Percentiles rank a stretch among this genome's conserved stretches.
Conservation (phyloP, 257 asterid species). For the Craterostigma plantagineum region DNA sequence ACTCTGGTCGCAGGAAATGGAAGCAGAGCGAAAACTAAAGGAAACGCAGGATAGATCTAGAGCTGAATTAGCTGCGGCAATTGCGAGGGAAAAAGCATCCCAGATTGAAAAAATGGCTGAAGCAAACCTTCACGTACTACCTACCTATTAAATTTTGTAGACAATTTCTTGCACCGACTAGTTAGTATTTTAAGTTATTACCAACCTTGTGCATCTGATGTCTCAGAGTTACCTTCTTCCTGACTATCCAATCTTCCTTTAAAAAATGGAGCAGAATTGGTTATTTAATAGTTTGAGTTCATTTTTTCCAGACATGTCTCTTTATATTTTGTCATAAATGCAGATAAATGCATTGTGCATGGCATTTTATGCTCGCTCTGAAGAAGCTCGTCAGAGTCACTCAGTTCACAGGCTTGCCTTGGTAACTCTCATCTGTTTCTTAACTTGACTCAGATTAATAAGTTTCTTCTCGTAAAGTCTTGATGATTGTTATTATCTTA, state of each 20-base stretch:
- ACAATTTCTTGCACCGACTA: too few relatives aligned
- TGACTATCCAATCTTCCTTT: too few relatives aligned
- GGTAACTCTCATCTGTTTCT: slow-evolving; percentile 19
- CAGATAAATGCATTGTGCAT: slow-evolving; percentile 96
- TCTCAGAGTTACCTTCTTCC: too few relatives aligned
- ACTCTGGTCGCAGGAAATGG: slow-evolving; percentile 51
- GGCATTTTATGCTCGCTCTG: slow-evolving; percentile 97
- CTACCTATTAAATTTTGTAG: slow-evolving; percentile 7
- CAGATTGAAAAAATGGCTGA: slow-evolving; percentile 96
- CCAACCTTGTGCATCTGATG: too few relatives aligned
- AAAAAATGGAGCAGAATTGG: too few relatives aligned
- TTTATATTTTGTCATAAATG: slow-evolving; percentile 4
- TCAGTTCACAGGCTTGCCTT: slow-evolving; percentile 91
- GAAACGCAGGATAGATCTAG: slow-evolving; percentile 49
- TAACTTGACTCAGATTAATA: too few relatives aligned
- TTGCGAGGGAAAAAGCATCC: slow-evolving; percentile 89
- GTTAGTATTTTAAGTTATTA: too few relatives aligned
- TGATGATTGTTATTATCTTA: too few relatives aligned
- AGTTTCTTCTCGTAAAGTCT: too few relatives aligned
- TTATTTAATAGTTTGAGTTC: too few relatives aligned
- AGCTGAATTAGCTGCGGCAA: slow-evolving; percentile 79
- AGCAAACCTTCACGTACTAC: slow-evolving; percentile 73
- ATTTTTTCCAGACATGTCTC: too few relatives aligned
- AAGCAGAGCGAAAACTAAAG: slow-evolving; percentile 43
- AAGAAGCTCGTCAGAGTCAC: slow-evolving; percentile 95